Percentiles rank a stretch among this genome's conserved stretches.
phyloP scores from a whole-genome alignment of 768 basidiomycete genomes.

The Leucosporidium scottii region DNA sequence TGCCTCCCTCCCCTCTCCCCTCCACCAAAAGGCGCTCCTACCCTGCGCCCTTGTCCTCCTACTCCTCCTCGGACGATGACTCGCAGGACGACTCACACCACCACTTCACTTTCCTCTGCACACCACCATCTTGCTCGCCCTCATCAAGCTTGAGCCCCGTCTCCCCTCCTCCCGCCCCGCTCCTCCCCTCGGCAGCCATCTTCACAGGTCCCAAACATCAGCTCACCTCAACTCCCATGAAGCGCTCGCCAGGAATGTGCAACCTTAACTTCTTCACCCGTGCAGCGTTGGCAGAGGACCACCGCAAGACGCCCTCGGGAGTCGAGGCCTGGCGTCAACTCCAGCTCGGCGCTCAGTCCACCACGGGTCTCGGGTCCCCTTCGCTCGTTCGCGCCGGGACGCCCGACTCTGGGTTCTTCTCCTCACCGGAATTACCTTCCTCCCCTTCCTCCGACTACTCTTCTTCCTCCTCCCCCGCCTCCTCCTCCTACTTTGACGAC shows the following conservation, averaged over 20 bases:
- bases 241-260: constrained; percentile 18
- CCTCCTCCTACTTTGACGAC: neutral
- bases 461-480: neutral
- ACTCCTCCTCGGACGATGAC: neutral
- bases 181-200: constrained; percentile 20
- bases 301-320: neutral
- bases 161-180: constrained; percentile 14
- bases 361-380: neutral
- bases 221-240: constrained; percentile 20
- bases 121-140: constrained; percentile 7
- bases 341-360: neutral
- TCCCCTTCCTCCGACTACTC: neutral
- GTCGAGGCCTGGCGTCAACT: neutral
- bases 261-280: constrained; percentile 19
- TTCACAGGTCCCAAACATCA: constrained; percentile 13
- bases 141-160: constrained; percentile 4
- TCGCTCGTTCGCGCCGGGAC: too few relatives aligned
- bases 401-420: neutral
- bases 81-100: neutral
- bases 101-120: too few relatives aligned
- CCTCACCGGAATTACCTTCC: neutral
- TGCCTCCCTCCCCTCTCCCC: neutral
- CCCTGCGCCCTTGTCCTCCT: neutral
- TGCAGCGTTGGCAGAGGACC: constrained; percentile 12
- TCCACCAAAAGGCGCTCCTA: neutral